phyloP scores from a whole-genome alignment of 352 stramenopile species.

The Phytophthora palmivora region DNA sequence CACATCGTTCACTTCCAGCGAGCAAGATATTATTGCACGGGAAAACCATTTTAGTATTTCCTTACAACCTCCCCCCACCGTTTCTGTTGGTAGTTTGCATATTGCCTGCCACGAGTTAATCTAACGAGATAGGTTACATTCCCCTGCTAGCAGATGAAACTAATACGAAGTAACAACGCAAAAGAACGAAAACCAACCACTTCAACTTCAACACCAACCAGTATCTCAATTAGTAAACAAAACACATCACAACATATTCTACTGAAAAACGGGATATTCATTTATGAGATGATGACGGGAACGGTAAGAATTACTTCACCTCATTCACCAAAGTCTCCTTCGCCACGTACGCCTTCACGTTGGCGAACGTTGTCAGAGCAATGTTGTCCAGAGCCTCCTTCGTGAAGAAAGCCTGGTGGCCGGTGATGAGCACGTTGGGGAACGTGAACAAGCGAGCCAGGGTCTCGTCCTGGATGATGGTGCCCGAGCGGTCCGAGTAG shows the following conservation, averaged over 20 bases:
- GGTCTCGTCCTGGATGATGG: constrained; percentile 67
- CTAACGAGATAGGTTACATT: too few relatives aligned
- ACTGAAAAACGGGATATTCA: constrained; percentile 13
- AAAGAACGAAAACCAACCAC: too few relatives aligned
- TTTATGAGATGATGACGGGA: constrained; percentile 16
- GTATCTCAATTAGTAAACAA: background rate
- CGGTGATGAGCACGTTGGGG: constrained; percentile 81
- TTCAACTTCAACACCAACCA: too few relatives aligned
- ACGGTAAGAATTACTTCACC: constrained; percentile 44
- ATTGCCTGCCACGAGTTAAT: too few relatives aligned
- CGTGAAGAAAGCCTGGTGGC: constrained; percentile 85
- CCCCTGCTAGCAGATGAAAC: too few relatives aligned
- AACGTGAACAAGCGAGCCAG: constrained; percentile 79
- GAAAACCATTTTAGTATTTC: too few relatives aligned
- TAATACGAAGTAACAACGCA: too few relatives aligned
- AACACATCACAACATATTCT: background rate
- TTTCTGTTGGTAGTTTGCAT: too few relatives aligned
- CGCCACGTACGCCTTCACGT: constrained; percentile 62
- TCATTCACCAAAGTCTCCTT: constrained; percentile 57
- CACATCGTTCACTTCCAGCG: too few relatives aligned
- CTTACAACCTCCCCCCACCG: too few relatives aligned
- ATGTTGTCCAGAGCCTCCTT: constrained; percentile 79
- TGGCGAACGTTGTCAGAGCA: constrained; percentile 68
- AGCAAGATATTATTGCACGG: too few relatives aligned
- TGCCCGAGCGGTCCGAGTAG: constrained; percentile 74